Evolutionary conservation across 805 yeast species (phyloP), one percentile per base, ranked within the genome.

Genomic region (Metschnikowia reukaufii): DNA sequence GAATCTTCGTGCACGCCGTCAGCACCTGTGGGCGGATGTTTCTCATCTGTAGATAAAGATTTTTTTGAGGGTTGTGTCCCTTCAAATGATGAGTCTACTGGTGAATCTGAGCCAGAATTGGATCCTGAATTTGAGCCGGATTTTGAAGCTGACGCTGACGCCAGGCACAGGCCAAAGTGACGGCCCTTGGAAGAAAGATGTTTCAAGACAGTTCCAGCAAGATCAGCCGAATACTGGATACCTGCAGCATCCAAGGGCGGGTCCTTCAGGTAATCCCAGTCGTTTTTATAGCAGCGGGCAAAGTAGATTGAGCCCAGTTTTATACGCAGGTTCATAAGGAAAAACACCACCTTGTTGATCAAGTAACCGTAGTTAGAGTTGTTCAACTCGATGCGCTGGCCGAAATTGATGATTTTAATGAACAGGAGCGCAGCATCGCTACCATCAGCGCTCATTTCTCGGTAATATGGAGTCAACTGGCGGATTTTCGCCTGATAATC

Each of bases 281-380:
- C 76, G 55, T 78, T 77, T 48, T 70, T 74, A 52, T 78, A 79
- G 64, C 94, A 87, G 51, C 96, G 73, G 1, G 98, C 97, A 70
- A 94, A 90, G 65, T 83, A 94, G n/a, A 94, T 88, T 23, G 91
- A 82, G 0, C 98, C 97, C 42, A 81, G 76, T 63, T 89, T 88
- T 60, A 89, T 86, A 55, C 92, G 80, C 10, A 94, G 77, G 68
- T 94, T 94, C 89, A 94, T 88, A 63, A 94, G 73, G 65, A 88
- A 94, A 64, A 88, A 89, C 20, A 94, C 90, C 42, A 94, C 94
- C 61, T 94, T 86, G 63, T 92, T 89, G 49, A 89, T 83, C 64
- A 94, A 74, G 64, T 92, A 94, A 15, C 97, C 97, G 59, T 88
- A 81, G 54, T 86, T 85, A 34, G 91, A 83, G 60, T 87, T 82